Evolutionary conservation across 345 rosid genomes (phyloP).

Genomic region (Citrus inodora): DNA sequence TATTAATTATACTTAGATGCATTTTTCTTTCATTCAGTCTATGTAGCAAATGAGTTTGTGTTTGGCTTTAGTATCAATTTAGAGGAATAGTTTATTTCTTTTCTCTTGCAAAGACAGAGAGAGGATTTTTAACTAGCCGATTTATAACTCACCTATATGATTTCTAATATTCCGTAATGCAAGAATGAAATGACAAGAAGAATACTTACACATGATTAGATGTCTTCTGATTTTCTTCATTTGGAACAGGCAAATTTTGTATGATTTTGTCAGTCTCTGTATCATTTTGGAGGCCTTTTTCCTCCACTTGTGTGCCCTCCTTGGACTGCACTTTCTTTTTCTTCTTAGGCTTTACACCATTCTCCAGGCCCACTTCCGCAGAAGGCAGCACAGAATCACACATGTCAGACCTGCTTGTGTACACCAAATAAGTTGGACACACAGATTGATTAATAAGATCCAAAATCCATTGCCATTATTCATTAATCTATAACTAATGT

Average conservation of each 20-base stretch:
- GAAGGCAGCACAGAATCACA: conserved; percentile 1
- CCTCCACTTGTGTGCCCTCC: neutral
- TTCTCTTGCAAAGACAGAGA: neutral
- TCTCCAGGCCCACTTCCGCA: neutral
- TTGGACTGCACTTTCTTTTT: conserved; percentile 10
- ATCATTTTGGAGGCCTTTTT: neutral
- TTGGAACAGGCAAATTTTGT: neutral
- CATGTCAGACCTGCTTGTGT: neutral
- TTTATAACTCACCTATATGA: neutral
- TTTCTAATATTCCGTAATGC: neutral
- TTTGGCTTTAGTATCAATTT: neutral
- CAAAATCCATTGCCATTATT: neutral
- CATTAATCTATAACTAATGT: neutral
- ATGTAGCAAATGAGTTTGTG: neutral
- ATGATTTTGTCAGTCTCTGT: neutral
- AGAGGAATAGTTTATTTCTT: neutral
- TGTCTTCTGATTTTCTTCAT: neutral
- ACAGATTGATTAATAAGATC: neutral
- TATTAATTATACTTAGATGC: neutral
- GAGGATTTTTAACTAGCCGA: neutral
- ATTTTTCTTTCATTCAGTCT: neutral
- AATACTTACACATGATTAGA: conserved; percentile 1
- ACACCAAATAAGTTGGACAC: neutral
- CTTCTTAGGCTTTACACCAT: conserved; percentile 12
- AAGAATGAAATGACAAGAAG: neutral